Evolutionary conservation across 192 early-diverging fungal species (phyloP), one percentile per base, ranked within the genome.

Genomic region (Linnemannia elongata): DNA sequence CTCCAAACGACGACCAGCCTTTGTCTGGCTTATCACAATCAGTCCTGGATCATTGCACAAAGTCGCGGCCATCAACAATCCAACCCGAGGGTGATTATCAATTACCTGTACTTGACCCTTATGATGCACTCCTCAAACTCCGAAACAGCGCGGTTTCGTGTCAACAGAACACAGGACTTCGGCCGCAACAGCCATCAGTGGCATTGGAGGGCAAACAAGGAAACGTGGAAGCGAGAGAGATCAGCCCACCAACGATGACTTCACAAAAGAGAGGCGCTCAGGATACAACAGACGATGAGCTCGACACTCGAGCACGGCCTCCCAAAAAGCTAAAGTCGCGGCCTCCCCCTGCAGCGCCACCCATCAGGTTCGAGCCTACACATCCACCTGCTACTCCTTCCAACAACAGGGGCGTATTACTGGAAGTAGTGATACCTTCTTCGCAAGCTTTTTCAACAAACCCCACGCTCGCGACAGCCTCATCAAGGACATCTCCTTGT

Each of bases 31-130:
- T 87, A 1, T 72, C 79, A 18, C 76, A 81, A 30, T n/a, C 42
- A 42, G 69, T 87, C 22, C 57, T 87, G 18, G 6, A n/a, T 38
- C 63, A 70, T n/a, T 80, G 78, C 52, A 47, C 79, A 22, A 36
- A 69, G 75, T 30, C 35, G 2, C 35, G 17, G 0, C 12, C 38
- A 20, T 27, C 35, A 47, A 38, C 54, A 22, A 6, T 75, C 9
- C 54, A 68, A 10, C 30, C 44, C 0, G 54, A 70, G 6, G 33
- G 30, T 68, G 41, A 41, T 4, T 69, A 78, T 49, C 41, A 73
- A 38, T 47, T 87, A 41, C 80, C 75, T 8, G 33, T 2, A 44
- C 78, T 87, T 39, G 68, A 87, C 7, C 79, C 79, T n/a, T 74
- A 60, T n/a, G 55, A 80, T 30, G 36, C 68, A 1, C 71, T 85